Base-by-base conservation (phyloP, 805 yeast genomes). In the Ogataea trehalophila region DNA sequence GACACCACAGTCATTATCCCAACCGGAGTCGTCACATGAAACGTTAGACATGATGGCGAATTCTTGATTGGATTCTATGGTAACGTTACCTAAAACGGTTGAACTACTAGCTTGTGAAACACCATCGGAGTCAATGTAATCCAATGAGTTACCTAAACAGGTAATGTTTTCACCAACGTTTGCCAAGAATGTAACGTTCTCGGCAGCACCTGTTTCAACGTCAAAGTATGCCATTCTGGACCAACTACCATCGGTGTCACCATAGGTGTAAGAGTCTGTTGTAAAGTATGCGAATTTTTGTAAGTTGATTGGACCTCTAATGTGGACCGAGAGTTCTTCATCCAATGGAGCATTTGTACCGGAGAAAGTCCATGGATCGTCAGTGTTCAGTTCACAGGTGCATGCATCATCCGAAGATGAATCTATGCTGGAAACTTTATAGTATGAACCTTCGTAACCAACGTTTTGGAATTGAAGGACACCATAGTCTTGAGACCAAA, bases 251-350 rank as follows among this genome's bases (percentile, higher is more conserved):
- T 73, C 63, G 33, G 72, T 60, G 33, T 64, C 62, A 33, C 72
- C 72, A 31, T 50, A 61, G 1, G 53, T 57, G 53, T 70, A 81
- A 29, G 67, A 60, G 4, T 70, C 69, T 15, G 81, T 55, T n/a
- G 72, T 71, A 60, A 81, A 85, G 55, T 69, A 81, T 5, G 80
- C 91, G 60, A 85, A 85, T 56, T 77, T 74, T 50, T 68, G 65
- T 58, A 85, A 70, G 15, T 74, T 68, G 50, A 85, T 62, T 9
- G 94, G 94, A 40, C 94, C 94, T 68, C 94, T 76, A 63, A 85
- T 79, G 62, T 85, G 94, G 15, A 85, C 88, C 4, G 89, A 81
- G 23, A 85, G 70, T 61, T 81, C 90, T 55, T 76, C 82, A 61
- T 83, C 69, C 37, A 85, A 61, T 6, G 94, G 94, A 26, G 89